Evolutionary conservation across 148 eudicot species (phyloP).

Genomic region (Fagopyrum homotropicum): DNA sequence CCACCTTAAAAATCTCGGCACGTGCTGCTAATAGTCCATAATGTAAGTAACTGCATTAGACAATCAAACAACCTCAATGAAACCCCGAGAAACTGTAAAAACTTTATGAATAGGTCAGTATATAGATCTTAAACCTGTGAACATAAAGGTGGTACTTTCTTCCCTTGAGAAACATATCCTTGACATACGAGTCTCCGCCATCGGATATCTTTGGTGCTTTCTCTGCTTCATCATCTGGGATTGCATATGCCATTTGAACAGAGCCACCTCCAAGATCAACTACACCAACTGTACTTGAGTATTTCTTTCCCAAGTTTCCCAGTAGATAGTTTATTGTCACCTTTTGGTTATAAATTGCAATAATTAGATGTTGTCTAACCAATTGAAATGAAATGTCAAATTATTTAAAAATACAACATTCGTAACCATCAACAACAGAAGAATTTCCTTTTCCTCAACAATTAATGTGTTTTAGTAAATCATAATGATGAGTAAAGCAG

Average conservation of each 20-base stretch:
- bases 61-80: background rate
- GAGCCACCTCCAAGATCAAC: constrained; percentile 99
- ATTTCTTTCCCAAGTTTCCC: constrained; percentile 73
- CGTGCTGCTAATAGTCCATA: constrained; percentile 97
- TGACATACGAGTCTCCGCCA: constrained; percentile 84
- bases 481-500: background rate
- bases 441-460: background rate
- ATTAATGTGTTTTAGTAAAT: background rate
- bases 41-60: constrained; percentile 65
- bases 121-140: constrained; percentile 60
- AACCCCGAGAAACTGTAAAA: background rate
- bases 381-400: background rate
- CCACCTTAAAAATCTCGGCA: constrained; percentile 79
- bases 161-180: constrained; percentile 92
- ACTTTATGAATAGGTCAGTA: background rate
- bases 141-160: constrained; percentile 75
- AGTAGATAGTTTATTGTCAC: constrained; percentile 85
- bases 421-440: background rate
- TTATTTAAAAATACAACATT: background rate
- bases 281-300: constrained; percentile 82
- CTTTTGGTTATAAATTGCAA: constrained; percentile 25
- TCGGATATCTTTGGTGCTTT: constrained; percentile 67
- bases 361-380: constrained; percentile 9
- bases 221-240: constrained; percentile 76
- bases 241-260: constrained; percentile 99